phyloP scores from a whole-genome alignment of 2,329 filamentous ascomycete species.

The Colletotrichum sp. region DNA sequence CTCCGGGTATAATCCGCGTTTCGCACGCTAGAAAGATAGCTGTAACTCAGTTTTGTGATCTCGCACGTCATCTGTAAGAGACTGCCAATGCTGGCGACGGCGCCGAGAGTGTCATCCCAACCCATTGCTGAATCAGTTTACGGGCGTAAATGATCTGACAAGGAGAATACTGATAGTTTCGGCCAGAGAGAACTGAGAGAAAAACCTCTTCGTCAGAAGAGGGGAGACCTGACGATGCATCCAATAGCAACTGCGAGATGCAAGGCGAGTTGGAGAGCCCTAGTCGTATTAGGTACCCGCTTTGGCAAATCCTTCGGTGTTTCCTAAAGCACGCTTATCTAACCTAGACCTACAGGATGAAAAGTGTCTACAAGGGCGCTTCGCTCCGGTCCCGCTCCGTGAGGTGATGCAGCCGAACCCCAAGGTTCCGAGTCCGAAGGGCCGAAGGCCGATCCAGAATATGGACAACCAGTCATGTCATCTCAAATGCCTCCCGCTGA shows the following conservation, averaged over 20 bases:
- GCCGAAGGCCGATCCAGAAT: neutral
- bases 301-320: neutral
- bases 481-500: neutral
- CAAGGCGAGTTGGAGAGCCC: neutral
- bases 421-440: neutral
- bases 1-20: neutral
- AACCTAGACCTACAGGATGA: neutral
- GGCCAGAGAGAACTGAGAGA: neutral
- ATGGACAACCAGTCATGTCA: neutral
- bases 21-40: neutral
- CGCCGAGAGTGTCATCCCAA: neutral
- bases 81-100: neutral
- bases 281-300: neutral
- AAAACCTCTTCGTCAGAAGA: neutral
- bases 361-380: neutral
- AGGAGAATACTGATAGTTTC: neutral
- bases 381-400: neutral
- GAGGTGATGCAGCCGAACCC: neutral
- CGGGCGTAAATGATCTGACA: fast-evolving
- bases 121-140: neutral
- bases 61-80: neutral
- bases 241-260: neutral
- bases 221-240: neutral
- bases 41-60: neutral
- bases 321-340: neutral